Evolutionary conservation across 176 grass and related monocot genomes (phyloP).

Genomic region (Oryza australiensis): DNA sequence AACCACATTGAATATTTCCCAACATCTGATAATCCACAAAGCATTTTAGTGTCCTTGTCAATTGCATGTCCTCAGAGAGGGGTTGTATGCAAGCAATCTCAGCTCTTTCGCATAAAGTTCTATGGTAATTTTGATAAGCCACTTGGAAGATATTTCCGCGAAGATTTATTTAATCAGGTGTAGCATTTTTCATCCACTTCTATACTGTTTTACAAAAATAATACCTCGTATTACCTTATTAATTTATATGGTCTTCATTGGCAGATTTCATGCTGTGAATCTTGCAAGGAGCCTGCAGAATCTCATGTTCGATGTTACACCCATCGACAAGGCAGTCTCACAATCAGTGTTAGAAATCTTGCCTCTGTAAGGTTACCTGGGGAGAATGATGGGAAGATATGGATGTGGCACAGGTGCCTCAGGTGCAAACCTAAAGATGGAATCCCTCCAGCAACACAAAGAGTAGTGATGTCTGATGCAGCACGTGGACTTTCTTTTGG

Average conservation of each 20-base stretch:
- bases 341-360: conserved; percentile 73
- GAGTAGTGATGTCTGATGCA: conserved; percentile 92
- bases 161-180: conserved; percentile 94
- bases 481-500: conserved; percentile 96
- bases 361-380: conserved; percentile 66
- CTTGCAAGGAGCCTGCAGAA: conserved; percentile 86
- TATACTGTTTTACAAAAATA: background rate
- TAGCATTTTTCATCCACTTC: conserved; percentile 9
- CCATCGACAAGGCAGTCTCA: conserved; percentile 91
- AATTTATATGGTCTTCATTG: conserved; percentile 23
- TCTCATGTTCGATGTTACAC: conserved; percentile 92
- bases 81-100: conserved; percentile 82
- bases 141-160: conserved; percentile 87
- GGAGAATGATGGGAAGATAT: conserved; percentile 83
- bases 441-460: conserved; percentile 62
- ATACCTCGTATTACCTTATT: conserved; percentile 17
- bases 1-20: conserved; percentile 61
- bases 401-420: conserved; percentile 99
- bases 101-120: conserved; percentile 92
- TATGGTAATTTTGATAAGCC: conserved; percentile 98
- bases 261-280: conserved; percentile 76
- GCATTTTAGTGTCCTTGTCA: conserved; percentile 94
- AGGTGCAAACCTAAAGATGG: conserved; percentile 76
- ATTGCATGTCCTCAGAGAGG: conserved; percentile 65
- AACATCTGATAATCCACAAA: conserved; percentile 80